Base-by-base conservation (phyloP, 768 basidiomycete genomes). In the Suillus clintonianus region DNA sequence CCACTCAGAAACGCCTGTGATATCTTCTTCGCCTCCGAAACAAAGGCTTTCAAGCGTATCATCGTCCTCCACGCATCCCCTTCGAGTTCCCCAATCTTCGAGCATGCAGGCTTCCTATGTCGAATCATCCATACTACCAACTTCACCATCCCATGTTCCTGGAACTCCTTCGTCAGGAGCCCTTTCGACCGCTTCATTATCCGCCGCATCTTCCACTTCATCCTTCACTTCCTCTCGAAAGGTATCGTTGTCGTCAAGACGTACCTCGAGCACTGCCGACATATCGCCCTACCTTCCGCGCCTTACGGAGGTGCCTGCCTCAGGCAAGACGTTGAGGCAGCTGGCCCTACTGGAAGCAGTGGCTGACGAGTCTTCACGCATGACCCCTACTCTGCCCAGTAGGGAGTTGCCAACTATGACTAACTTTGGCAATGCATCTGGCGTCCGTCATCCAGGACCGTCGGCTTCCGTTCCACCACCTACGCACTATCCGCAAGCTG, bases 341-440 rank as follows among this genome's bases (percentile, higher is more conserved):
- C 79, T 89, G 30, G 90, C 90, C 2, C 78, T 92, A 64, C 78
- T 91, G 13, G 90, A 92, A 71, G 80, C 85, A 15, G 86, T 92
- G 41, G 89, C 87, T 0, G 86, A 88, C 68, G 90, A 93, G 72
- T 90, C 91, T 5, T 88, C 87, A 7, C 81, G 83, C 64, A 82
- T 88, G 81, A 82, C 85, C 30, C 81, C 85, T 63, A 77, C 70
- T 62, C 72, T 76, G 62, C 67, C 67, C 57, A 69, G 47, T 55
- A 67, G 66, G 39, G 71, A 78, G 34, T 65, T 76, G 24, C 67
- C 76, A 24, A 56, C 63, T 36, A n/a, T 8, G 32, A 53, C 7
- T 36, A 53, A 54, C 8, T 39, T 45, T 51, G 48, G 59, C 3
- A 34, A 55, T 43, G 58, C 43, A 7, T 68, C 69, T 27, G 47